Conservation (phyloP, 2,329 filamentous ascomycete genomes). For the Apiospora kogelbergensis region DNA sequence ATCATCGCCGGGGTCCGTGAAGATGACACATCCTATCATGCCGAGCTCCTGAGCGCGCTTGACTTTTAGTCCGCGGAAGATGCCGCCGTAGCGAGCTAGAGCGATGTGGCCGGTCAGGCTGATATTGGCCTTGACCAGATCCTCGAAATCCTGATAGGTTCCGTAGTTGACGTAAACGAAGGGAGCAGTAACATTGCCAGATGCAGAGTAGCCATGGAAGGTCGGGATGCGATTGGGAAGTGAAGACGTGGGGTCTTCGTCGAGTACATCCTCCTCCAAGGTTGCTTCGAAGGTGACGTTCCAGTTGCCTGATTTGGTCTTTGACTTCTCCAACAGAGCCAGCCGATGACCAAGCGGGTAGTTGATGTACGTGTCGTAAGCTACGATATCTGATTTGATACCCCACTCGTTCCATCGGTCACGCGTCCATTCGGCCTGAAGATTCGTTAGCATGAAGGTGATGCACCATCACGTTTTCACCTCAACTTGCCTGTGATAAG, state of each 20-base stretch:
- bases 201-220: slow-evolving; percentile 94
- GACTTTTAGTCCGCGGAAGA: slow-evolving; percentile 89
- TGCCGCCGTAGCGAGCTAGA: slow-evolving; percentile 78
- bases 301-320: slow-evolving; percentile 41
- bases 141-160: slow-evolving; percentile 81
- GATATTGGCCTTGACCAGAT: slow-evolving; percentile 73
- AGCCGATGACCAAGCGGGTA: slow-evolving; percentile 72
- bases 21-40: slow-evolving; percentile 82
- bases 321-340: slow-evolving; percentile 58
- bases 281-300: slow-evolving; percentile 75
- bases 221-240: slow-evolving; percentile 75
- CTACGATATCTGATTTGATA: slow-evolving; percentile 59
- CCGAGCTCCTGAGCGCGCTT: slow-evolving; percentile 90
- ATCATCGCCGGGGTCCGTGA: slow-evolving; percentile 88
- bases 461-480: not conserved
- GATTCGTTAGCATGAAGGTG: not conserved
- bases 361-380: slow-evolving; percentile 78
- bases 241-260: slow-evolving; percentile 78
- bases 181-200: slow-evolving; percentile 83
- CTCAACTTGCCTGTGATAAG: slow-evolving; percentile 58
- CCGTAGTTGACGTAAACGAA: slow-evolving; percentile 93
- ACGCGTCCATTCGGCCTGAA: slow-evolving; percentile 69
- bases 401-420: slow-evolving; percentile 74
- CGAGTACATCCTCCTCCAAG: slow-evolving; percentile 79
- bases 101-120: slow-evolving; percentile 83